Base-by-base conservation (phyloP, 1,284 basidiomycete species). In the Cystobasidium slooffiae region DNA sequence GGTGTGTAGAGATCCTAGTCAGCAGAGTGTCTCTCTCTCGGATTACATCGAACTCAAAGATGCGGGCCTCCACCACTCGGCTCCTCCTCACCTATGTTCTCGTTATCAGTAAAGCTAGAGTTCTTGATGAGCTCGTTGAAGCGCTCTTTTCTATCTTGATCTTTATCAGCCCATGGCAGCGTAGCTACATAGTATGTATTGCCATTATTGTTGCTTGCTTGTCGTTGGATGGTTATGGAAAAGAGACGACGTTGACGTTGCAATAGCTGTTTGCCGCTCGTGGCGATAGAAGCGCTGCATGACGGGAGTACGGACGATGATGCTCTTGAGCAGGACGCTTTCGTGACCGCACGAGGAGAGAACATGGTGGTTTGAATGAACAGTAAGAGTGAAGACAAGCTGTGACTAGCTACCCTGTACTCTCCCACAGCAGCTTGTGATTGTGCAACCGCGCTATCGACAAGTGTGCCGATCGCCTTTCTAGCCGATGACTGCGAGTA, bases 181-280 rank as follows among this genome's bases (percentile, higher is more conserved):
- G 69, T 72, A 16, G 69, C 69, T 39, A 65, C 58, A 47, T 53
- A 72, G 69, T 64, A 72, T 46, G 24, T 65, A n/a, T n/a, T n/a
- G n/a, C n/a, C n/a, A n/a, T n/a, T n/a, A n/a, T n/a, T n/a, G 62
- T 22, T 65, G 18, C 24, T 65, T 14, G 39, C 44, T n/a, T 83
- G 74, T 79, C 86, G 85, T 61, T 86, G 84, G 75, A 31, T 52
- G 5, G 47, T 49, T 6, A 18, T 9, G n/a, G 65, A 55, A 10
- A 68, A 47, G 39, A 22, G 7, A 44, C 6, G 31, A 14, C 59
- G 59, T 12, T 55, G 53, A 44, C 31, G 31, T 44, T 43, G 59
- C 59, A n/a, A 6, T 16, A 51, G 6, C 16, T 51, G 47, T 20
- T 51, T 51, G 47, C 31, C 31, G 5, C 31, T 31, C 31, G 31